A percentile compares a stretch with the other conserved stretches of the same genome.
These are phyloP conservation scores for Solanum hybrid DNA, from an alignment of 305 asterid species.

Conservation along the genomic window DNA sequence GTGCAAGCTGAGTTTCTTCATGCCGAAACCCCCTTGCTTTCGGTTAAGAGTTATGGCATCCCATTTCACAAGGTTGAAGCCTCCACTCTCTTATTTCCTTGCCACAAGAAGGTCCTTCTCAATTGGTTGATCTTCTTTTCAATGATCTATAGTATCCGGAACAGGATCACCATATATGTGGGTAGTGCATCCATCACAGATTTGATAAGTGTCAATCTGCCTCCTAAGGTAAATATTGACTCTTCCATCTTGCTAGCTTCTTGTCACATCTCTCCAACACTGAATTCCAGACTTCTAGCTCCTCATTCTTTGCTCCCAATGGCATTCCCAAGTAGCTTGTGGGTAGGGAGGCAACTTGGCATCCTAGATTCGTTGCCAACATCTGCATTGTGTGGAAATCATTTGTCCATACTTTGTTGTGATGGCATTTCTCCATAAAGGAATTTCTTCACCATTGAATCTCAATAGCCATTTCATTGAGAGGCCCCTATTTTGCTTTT, in stretches of 20 bases:
- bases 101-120: not conserved
- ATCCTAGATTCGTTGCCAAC: not conserved
- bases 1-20: not conserved
- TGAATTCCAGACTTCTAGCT: not conserved
- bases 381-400: not conserved
- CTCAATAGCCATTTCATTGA: not conserved
- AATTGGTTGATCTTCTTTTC: not conserved
- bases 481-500: not conserved
- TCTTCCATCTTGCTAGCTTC: not conserved
- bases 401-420: not conserved
- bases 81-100: not conserved
- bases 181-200: not conserved
- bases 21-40: not conserved
- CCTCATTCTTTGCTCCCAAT: not conserved
- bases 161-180: not conserved
- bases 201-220: not conserved
- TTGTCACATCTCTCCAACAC: not conserved
- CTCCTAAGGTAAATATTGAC: not conserved
- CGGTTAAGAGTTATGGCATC: not conserved
- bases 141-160: not conserved
- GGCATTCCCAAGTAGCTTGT: not conserved
- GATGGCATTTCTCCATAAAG: not conserved
- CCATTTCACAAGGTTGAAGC: not conserved
- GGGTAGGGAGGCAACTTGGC: not conserved
- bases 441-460: not conserved